phyloP scores from a whole-genome alignment of 2,329 filamentous ascomycete genomes.

The Colletotrichum sp. region DNA sequence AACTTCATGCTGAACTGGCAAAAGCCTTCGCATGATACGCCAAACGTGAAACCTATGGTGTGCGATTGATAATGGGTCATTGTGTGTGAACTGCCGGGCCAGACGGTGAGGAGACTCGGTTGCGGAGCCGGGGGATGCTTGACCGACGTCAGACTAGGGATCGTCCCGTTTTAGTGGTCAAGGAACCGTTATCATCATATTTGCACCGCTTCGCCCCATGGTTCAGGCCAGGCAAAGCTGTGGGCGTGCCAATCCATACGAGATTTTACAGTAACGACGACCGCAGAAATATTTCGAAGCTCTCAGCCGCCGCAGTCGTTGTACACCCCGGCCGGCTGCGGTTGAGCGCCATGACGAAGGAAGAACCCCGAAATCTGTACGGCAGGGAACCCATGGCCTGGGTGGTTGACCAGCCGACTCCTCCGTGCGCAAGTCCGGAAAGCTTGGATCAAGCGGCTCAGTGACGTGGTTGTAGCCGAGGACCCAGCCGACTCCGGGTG shows the following conservation, averaged over 20 bases:
- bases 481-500: not conserved
- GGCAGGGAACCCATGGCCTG: conserved; percentile 3
- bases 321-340: not conserved
- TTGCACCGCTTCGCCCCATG: not conserved
- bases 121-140: not conserved
- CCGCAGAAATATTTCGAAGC: not conserved
- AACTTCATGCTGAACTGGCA: not conserved
- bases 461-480: not conserved
- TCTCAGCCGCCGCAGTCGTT: not conserved
- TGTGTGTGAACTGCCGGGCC: conserved; percentile 1
- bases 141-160: not conserved
- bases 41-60: conserved; percentile 10
- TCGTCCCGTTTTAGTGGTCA: not conserved
- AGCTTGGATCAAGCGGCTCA: conserved; percentile 15
- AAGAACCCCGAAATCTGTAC: not conserved
- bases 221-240: not conserved
- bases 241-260: not conserved
- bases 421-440: not conserved
- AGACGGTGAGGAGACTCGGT: not conserved
- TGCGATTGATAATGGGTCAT: conserved; percentile 1
- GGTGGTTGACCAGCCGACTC: not conserved
- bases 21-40: not conserved
- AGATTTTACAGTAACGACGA: not conserved
- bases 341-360: not conserved
- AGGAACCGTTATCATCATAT: not conserved